Evolutionary conservation across 2,329 filamentous ascomycete species (phyloP), one percentile per base, ranked within the genome.

Genomic region (Phoma herbarum): DNA sequence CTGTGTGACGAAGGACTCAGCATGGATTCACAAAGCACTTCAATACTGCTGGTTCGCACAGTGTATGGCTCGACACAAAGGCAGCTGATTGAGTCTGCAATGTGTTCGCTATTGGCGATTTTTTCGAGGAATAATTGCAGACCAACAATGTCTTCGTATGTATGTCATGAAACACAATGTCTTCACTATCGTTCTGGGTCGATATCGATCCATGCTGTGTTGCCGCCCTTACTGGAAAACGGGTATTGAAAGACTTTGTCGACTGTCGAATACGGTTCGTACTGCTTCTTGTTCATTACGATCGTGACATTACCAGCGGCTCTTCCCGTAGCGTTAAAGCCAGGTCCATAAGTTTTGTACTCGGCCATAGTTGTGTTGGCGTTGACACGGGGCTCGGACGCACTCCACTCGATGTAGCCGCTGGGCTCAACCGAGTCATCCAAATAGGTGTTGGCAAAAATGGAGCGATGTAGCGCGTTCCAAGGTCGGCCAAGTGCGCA

Each of bases 401-500:
- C 60, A 14, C 76, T 67, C 85, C 85, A 88, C 11, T 78, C 66
- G 35, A 84, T 85, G 66, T 88, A 89, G 2, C 86, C 86, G 1
- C 75, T 78, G 0, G 82, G 77, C 35, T 76, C 62, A 25, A 88
- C 83, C 44, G 81, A 84, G 5, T 78, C 78, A 66, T 88, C 86
- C 6, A 88, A 76, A 61, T 84, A 85, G 1, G 78, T 81, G 11
- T 82, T 73, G 52, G 84, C 82, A 62, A 87, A 88, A 59, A 89
- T 79, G 31, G 83, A 85, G 20, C 84, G 80, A 61, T 88, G 85
- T 43, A 79, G 74, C 0, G 81, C 77, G 66, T 89, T 89, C 79
- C 87, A 89, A 0, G 86, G 86, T n/a, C 87, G 75, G 1, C 87
- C 87, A 0, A 89, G 80, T 0, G 85, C 78, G 67, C 86, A 89